Percentiles rank a stretch among this genome's conserved stretches.
Evolutionary conservation across 805 yeast species (phyloP).

Genomic region (Candida mattraensis): DNA sequence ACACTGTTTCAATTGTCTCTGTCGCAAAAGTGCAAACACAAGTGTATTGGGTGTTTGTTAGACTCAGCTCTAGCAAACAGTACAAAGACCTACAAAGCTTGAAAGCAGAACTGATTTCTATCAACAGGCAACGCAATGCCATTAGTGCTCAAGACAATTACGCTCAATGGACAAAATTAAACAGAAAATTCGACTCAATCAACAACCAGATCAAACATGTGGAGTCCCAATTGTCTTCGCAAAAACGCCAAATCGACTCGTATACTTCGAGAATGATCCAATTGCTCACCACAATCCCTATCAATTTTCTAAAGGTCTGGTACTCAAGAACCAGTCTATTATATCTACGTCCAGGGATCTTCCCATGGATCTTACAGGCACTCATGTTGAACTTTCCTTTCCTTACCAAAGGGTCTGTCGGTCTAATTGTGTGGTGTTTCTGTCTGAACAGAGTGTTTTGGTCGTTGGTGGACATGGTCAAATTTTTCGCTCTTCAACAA

Average conservation of each 20-base stretch:
- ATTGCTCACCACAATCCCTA: conserved; percentile 44
- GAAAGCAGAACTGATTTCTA: conserved; percentile 44
- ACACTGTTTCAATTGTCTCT: conserved; percentile 40
- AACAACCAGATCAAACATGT: conserved; percentile 48
- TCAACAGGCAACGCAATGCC: conserved; percentile 52
- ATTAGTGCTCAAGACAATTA: conserved; percentile 91
- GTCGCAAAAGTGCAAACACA: conserved; percentile 20
- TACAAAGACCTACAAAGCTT: conserved; percentile 30
- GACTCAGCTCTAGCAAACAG: conserved; percentile 27
- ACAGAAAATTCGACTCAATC: conserved; percentile 64
- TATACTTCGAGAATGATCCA: conserved; percentile 37
- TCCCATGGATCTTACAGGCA: conserved; percentile 59
- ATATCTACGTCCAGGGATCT: conserved; percentile 54
- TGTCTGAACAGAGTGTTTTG: conserved; percentile 29
- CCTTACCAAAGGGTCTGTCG: conserved; percentile 60
- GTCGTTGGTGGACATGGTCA: conserved; percentile 28
- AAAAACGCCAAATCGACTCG: conserved; percentile 37
- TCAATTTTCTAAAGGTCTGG: conserved; percentile 49
- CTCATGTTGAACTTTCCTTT: conserved; percentile 57
- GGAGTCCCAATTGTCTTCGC: conserved; percentile 38
- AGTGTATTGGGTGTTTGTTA: conserved; percentile 15
- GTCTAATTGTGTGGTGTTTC: conserved; percentile 58
- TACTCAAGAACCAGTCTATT: conserved; percentile 56
- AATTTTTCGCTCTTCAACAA: conserved; percentile 8
- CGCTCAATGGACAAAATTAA: conserved; percentile 93